Conservation (phyloP, 2,329 filamentous ascomycete genomes). For the Scopulariopsis brevicaulis region DNA sequence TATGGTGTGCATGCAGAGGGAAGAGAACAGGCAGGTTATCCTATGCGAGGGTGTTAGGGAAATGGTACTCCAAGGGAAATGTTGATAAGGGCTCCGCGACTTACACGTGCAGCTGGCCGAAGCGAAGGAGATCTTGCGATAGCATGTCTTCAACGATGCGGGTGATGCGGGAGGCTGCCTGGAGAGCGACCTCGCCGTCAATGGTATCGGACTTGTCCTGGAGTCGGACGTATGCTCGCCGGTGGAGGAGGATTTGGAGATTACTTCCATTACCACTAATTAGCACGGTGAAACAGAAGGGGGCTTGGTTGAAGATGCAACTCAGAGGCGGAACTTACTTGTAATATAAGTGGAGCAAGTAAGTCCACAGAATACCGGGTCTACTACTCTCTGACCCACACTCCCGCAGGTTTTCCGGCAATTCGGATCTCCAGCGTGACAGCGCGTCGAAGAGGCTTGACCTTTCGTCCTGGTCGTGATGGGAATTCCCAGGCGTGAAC, state of each 20-base stretch:
- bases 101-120: conserved; percentile 9
- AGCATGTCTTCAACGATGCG: conserved; percentile 36
- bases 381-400: conserved; percentile 6
- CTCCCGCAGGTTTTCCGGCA: conserved; percentile 13
- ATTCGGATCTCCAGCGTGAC: conserved; percentile 23
- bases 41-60: neutral
- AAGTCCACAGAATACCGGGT: conserved; percentile 24
- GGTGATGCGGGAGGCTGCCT: conserved; percentile 30
- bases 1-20: conserved; percentile 34
- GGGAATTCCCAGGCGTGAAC: conserved; percentile 16
- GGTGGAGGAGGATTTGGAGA: conserved; percentile 30
- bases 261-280: conserved; percentile 16
- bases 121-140: conserved; percentile 26
- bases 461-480: neutral
- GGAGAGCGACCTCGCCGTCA: conserved; percentile 26
- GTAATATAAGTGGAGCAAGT: conserved; percentile 30
- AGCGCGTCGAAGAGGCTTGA: conserved; percentile 20
- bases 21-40: conserved; percentile 14
- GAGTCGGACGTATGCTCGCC: conserved; percentile 25
- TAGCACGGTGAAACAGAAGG: neutral
- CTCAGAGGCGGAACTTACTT: no score
- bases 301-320: no score
- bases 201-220: conserved; percentile 12
- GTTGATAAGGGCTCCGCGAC: neutral
- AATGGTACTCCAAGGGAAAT: neutral